Evolutionary conservation across 176 grass and related monocot species (phyloP).

Genomic region (Lolium multiflorum): DNA sequence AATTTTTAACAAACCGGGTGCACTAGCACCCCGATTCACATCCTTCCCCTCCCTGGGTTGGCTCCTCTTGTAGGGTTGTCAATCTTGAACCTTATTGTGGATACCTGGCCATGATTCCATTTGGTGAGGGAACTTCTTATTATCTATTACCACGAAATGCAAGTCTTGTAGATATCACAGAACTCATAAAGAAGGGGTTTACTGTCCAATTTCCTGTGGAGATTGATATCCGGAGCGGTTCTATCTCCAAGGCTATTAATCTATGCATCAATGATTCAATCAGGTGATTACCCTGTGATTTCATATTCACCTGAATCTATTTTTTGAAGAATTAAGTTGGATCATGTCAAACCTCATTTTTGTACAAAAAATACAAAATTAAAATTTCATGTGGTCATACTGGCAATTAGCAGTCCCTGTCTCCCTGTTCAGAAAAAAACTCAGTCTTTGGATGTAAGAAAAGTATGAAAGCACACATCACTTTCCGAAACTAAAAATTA

Average conservation of each 20-base stretch:
- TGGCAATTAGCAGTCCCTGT: no score
- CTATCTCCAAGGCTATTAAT: neutral
- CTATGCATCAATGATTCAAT: neutral
- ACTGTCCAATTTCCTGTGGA: neutral
- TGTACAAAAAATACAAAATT: neutral
- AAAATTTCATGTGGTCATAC: neutral
- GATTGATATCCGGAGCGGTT: no score
- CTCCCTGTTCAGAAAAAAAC: neutral
- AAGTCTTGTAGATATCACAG: conserved; percentile 1
- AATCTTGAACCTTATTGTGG: conserved; percentile 9
- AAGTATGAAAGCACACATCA: neutral
- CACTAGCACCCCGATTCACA: no score
- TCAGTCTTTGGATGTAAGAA: neutral
- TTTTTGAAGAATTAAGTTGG: neutral
- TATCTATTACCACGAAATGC: neutral
- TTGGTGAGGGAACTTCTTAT: neutral
- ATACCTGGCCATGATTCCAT: neutral
- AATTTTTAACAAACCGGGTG: no score
- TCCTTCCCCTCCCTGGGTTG: neutral
- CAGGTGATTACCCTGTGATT: neutral
- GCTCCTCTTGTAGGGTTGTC: neutral
- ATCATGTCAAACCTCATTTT: no score
- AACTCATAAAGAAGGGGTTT: neutral
- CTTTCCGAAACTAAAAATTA: no score
- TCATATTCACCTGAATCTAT: neutral